Evolutionary conservation across 257 asterid species (phyloP).

Genomic region (Fraxinus cuspidata): DNA sequence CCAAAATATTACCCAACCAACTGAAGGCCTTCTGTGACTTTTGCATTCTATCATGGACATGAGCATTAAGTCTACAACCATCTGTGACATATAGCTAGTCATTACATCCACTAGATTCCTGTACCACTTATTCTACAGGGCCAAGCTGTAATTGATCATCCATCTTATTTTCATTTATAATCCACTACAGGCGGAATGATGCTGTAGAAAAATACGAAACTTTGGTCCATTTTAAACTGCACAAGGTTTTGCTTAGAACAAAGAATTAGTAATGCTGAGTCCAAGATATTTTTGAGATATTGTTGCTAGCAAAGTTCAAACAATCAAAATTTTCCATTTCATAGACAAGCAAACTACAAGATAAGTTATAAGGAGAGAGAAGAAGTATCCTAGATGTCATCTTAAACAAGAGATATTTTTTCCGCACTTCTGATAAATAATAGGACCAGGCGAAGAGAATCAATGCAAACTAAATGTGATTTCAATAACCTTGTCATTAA

Average conservation of each 20-base stretch:
- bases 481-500: constrained; percentile 80
- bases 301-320: neutral
- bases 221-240: neutral
- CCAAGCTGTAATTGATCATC: neutral
- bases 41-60: neutral
- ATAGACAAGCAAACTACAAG: neutral
- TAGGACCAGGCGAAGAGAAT: neutral
- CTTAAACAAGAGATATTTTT: neutral
- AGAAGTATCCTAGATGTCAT: neutral
- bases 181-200: neutral
- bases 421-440: neutral
- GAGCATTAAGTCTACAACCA: no score
- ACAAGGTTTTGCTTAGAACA: neutral
- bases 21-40: neutral
- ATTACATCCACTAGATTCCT: neutral
- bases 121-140: neutral
- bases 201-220: neutral
- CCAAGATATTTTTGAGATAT: neutral
- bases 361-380: neutral
- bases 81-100: no score
- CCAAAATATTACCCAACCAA: neutral
- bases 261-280: neutral
- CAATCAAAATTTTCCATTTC: neutral
- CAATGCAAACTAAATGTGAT: neutral
- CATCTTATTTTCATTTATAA: neutral